These are phyloP conservation scores for Aspergillus steynii DNA, from an alignment of 495 filamentous ascomycete genomes.

Conservation along the genomic window DNA sequence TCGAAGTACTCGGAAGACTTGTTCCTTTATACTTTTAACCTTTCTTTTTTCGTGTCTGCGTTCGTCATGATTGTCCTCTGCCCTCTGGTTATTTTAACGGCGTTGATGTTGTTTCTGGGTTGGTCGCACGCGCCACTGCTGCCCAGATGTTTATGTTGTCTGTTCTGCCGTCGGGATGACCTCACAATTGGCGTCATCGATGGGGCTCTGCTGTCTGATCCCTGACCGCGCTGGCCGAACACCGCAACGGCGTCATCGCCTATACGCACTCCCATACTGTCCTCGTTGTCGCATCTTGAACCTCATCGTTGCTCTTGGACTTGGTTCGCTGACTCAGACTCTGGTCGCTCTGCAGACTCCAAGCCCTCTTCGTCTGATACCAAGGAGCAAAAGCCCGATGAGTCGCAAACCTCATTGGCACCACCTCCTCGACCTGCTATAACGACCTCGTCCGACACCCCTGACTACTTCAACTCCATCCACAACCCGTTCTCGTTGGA, in stretches of 20 bases:
- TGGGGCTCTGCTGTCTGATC: constrained; percentile 25
- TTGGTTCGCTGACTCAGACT: constrained; percentile 25
- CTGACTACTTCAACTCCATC: constrained; percentile 74
- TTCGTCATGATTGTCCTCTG: constrained; percentile 7
- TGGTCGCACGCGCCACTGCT: constrained; percentile 39
- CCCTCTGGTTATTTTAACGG: background rate
- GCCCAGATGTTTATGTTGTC: constrained; percentile 30
- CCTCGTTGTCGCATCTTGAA: constrained; percentile 27
- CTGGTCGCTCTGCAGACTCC: constrained; percentile 37
- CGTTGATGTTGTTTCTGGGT: constrained; percentile 23
- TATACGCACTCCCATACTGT: constrained; percentile 5
- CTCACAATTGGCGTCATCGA: constrained; percentile 49
- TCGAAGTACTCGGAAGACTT: constrained; percentile 10
- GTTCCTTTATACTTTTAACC: constrained; percentile 10
- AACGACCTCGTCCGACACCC: constrained; percentile 55
- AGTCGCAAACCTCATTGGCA: constrained; percentile 59
- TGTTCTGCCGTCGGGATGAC: constrained; percentile 46
- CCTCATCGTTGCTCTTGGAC: constrained; percentile 12
- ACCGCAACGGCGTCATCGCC: constrained; percentile 2
- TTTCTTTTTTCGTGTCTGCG: constrained; percentile 16
- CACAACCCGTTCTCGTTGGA: constrained; percentile 72
- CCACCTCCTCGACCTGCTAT: constrained; percentile 76
- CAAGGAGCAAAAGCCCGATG: constrained; percentile 45
- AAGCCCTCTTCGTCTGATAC: constrained; percentile 41
- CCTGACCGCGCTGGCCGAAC: background rate